Evolutionary conservation across 352 stramenopile species (phyloP), one percentile per base, ranked within the genome.

Genomic region (Globisporangium echinulatum): DNA sequence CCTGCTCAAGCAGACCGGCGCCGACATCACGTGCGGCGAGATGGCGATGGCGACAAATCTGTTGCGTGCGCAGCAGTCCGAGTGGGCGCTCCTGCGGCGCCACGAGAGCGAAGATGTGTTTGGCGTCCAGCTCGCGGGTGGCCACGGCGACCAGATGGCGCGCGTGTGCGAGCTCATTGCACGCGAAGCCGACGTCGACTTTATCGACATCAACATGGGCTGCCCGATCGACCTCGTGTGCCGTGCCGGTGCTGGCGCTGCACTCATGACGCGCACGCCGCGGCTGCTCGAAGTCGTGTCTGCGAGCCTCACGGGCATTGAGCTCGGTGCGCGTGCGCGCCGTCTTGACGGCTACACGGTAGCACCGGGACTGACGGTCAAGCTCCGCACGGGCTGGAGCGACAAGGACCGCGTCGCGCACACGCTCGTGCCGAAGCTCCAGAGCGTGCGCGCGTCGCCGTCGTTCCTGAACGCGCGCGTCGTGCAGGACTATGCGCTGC

Each of bases 141-240:
- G 78, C 9, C 81, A 97, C 68, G 75, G 88, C 9, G 95, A 99
- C 70, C 88, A 98, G 64, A 97, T 98, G 77, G 88, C 88, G 11
- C 76, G 96, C 48, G 82, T 93, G 17, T 92, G 85, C 39, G 95
- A 99, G 60, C 64, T 99, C 42, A 73, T 99, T 42, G 79, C 96
- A 56, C 87, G 88, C 15, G 88, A 98, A 68, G 89, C 84, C 46
- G 78, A 96, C 38, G 77, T 98, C 25, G 96, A 99, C 78, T 99
- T 99, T 82, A 85, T 99, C 39, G 97, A 99, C 77, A 90, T 99
- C 67, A 99, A 99, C 83, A 92, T 99, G 72, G 97, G 97, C 50
- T 99, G 97, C 74, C 97, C 97, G 11, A 98, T 99, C 60, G 97
- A 99, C 71, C 71, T 99, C 39, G 85, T 96, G 61, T 94, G 82